phyloP scores from a whole-genome alignment of 352 stramenopile species.

The Aphanomyces invadans region DNA sequence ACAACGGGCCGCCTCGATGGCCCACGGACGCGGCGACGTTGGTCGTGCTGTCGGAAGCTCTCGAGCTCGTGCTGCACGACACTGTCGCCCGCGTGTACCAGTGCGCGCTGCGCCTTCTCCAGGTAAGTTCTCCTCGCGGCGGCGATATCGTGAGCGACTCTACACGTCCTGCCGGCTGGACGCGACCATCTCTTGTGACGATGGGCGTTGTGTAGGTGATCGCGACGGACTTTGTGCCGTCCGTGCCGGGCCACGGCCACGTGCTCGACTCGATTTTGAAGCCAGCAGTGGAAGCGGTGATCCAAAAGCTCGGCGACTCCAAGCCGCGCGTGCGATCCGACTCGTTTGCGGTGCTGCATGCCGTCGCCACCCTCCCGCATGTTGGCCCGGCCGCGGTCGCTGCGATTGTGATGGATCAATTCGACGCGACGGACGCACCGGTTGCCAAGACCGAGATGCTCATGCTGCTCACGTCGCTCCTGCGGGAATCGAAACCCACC shows the following conservation, averaged over 20 bases:
- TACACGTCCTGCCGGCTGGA: not conserved
- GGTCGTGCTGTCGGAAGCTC: slow-evolving; percentile 42
- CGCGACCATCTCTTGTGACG: too few species aligned
- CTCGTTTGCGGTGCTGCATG: slow-evolving; percentile 61
- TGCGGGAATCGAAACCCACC: slow-evolving; percentile 38
- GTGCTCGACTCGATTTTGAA: slow-evolving; percentile 54
- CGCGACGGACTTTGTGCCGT: slow-evolving; percentile 57
- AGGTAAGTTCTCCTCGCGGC: slow-evolving; percentile 29
- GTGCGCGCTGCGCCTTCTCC: slow-evolving; percentile 60
- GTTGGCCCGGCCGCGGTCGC: slow-evolving; percentile 55
- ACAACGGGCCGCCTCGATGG: slow-evolving; percentile 28
- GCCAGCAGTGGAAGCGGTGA: slow-evolving; percentile 45
- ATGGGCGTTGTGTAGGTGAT: too few species aligned
- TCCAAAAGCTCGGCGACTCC: slow-evolving; percentile 69
- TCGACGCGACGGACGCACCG: slow-evolving; percentile 29
- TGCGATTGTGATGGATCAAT: slow-evolving; percentile 55
- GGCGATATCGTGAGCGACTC: not conserved
- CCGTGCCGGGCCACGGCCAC: slow-evolving; percentile 29
- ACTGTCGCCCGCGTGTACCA: slow-evolving; percentile 73
- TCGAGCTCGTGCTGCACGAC: slow-evolving; percentile 66
- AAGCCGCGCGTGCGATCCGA: slow-evolving; percentile 67
- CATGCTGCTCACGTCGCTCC: slow-evolving; percentile 53
- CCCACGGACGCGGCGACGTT: slow-evolving; percentile 42
- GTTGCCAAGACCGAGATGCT: slow-evolving; percentile 47
- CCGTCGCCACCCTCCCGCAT: slow-evolving; percentile 45